Evolutionary conservation across 306 rosid genomes (phyloP).

Genomic region (Arachis hypogaea): DNA sequence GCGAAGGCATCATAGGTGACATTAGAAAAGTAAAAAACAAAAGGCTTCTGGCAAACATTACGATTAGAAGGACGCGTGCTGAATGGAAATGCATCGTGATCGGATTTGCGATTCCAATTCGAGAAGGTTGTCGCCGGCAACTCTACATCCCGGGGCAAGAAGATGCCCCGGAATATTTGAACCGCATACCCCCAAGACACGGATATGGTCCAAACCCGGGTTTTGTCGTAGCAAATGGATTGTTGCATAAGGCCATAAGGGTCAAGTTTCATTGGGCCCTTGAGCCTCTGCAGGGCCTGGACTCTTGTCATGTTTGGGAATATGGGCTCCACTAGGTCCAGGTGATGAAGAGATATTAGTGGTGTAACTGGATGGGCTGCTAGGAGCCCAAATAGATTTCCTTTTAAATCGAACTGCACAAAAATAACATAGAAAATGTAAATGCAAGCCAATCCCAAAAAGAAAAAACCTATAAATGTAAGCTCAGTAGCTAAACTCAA

Average conservation of each 20-base stretch:
- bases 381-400: slow-evolving; percentile 64
- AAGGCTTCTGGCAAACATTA: slow-evolving; percentile 56
- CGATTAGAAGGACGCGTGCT: slow-evolving; percentile 52
- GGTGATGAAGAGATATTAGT: slow-evolving; percentile 66
- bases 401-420: slow-evolving; percentile 61
- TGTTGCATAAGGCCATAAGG: slow-evolving; percentile 59
- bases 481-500: no score
- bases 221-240: slow-evolving; percentile 69
- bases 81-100: slow-evolving; percentile 45
- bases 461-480: no score
- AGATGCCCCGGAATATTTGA: slow-evolving; percentile 58
- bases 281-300: slow-evolving; percentile 50
- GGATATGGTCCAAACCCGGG: slow-evolving; percentile 58
- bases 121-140: slow-evolving; percentile 60
- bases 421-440: not conserved
- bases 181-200: slow-evolving; percentile 71
- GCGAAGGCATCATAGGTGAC: not conserved
- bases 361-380: slow-evolving; percentile 73
- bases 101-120: slow-evolving; percentile 55
- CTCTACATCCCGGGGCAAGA: slow-evolving; percentile 60
- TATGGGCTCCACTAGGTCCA: slow-evolving; percentile 66
- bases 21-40: slow-evolving; percentile 48
- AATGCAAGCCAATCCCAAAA: not conserved
- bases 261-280: slow-evolving; percentile 52
- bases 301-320: slow-evolving; percentile 51